Evolutionary conservation across 306 rosid species (phyloP), one percentile per base, ranked within the genome.

Genomic region (Vicia faba): DNA sequence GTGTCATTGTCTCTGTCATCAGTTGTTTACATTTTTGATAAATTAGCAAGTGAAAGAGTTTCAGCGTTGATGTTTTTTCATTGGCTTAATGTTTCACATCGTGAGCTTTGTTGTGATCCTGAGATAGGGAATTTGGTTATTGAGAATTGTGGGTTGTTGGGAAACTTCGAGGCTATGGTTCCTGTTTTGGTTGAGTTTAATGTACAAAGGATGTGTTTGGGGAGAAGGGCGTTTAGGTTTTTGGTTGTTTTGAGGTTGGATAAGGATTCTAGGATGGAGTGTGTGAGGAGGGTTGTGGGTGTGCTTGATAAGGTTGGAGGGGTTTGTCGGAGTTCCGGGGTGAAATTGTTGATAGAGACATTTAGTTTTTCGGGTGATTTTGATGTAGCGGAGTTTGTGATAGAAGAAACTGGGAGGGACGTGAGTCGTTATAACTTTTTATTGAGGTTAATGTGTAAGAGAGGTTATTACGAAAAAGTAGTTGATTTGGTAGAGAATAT

Each of bases 221-320:
- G 66, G 16, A 20, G 20, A 71, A 81, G 62, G 25, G 89, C 96
- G 8, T 87, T 89, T 82, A 77, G 66, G 38, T 92, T 92, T 70
- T 62, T 89, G 82, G 53, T 65, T 20, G 74, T 69, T 76, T 80
- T 61, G 5, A 13, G 64, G 11, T 51, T 66, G 28, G 71, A 74
- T 62, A 67, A 78, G 68, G 73, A 51, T 64, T 81, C 71, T 33
- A 36, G 68, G 6, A 60, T 73, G 77, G 60, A 63, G 41, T 73
- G 76, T 64, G 74, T 80, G n/a, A 41, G 61, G 64, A 82, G 65
- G 72, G 36, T 79, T 16, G 49, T 85, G 23, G 63, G 39, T 66
- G 77, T 82, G 54, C 75, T 92, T 78, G 78, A 84, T 61, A 57
- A 65, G 76, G 96, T 85, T 39, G 90, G 88, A 44, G 96, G 92